These are phyloP conservation scores for Mycena alexandri DNA, from an alignment of 768 basidiomycete species.

Conservation along the genomic window DNA sequence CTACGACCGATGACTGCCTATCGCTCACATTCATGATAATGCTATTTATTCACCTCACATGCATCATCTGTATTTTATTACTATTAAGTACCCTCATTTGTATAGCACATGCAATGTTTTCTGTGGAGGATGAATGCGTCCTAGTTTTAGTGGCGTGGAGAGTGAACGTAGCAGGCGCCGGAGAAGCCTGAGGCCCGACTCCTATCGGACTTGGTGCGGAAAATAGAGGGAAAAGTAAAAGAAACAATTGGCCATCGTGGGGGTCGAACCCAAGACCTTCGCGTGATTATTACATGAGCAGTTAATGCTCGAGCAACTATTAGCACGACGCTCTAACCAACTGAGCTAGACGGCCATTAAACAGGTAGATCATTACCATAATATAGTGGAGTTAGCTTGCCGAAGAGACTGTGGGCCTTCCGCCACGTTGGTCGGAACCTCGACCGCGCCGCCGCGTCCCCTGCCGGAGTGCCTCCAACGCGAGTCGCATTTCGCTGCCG, in stretches of 20 bases:
- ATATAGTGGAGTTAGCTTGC: no score
- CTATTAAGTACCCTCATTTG: constrained; percentile 27
- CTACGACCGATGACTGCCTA: constrained; percentile 30
- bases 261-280: constrained; percentile 66
- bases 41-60: constrained; percentile 12
- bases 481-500: no score
- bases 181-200: no score
- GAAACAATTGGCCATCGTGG: constrained; percentile 39
- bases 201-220: neutral
- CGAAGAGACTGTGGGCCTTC: no score
- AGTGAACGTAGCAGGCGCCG: no score
- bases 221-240: neutral
- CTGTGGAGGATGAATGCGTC: no score
- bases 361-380: no score
- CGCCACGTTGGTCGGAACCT: no score
- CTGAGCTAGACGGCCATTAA: constrained; percentile 63
- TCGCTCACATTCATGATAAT: constrained; percentile 25
- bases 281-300: constrained; percentile 43
- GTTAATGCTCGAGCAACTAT: no score
- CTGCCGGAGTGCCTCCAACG: no score
- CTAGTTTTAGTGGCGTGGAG: no score
- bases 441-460: no score
- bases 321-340: constrained; percentile 95
- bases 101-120: constrained; percentile 26
- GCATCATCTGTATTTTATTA: constrained; percentile 26